Base-by-base conservation (phyloP, 2,329 filamentous ascomycete species). In the Diaporthe citriasiana region DNA sequence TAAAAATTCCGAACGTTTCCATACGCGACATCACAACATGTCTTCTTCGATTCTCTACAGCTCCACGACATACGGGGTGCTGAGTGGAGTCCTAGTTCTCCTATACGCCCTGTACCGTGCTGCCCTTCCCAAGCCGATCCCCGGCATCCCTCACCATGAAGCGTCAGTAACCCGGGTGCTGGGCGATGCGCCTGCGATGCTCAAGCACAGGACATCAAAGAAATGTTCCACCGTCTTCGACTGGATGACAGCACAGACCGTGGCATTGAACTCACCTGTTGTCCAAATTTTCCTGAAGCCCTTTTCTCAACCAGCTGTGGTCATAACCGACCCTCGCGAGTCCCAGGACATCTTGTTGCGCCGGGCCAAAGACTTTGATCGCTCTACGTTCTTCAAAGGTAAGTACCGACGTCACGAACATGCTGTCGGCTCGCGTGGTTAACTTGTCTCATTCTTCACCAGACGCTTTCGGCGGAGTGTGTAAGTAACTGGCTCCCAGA, bases 241-340 rank as follows among this genome's bases (percentile, higher is more conserved):
- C 42, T 77, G 75, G 74, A 47, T 74, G 55, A 30, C 51, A 4
- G 17, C 30, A 15, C 73, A 76, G 40, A 22, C 53, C 10, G 17
- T 45, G 30, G 51, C 63, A 27, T 45, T 71, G 65, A 47, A 55
- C 35, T 68, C 74, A 10, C 74, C 76, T 30, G 27, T 77, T n/a
- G 47, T 70, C 12, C 76, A 77, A 60, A 53, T 74, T 25, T 77
- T 77, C 63, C 27, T 76, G 47, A 53, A 69, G n/a, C 75, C 76
- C 1, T 66, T 73, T 27, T 30, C 17, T 19, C 66, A 47, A 63
- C 72, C 76, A 9, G 51, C 51, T 4, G 74, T 76, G n/a, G 27
- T 74, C 33, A 30, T 77, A 5, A 69, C 72, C 40, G 76, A 77
- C 30, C 71, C 63, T 33, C 70, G 73, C 17, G 75, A 76, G 25